A percentile compares a stretch with the other conserved stretches of the same genome.
Evolutionary conservation across 2,329 filamentous ascomycete genomes (phyloP).

Genomic region (Neonectria hederae): DNA sequence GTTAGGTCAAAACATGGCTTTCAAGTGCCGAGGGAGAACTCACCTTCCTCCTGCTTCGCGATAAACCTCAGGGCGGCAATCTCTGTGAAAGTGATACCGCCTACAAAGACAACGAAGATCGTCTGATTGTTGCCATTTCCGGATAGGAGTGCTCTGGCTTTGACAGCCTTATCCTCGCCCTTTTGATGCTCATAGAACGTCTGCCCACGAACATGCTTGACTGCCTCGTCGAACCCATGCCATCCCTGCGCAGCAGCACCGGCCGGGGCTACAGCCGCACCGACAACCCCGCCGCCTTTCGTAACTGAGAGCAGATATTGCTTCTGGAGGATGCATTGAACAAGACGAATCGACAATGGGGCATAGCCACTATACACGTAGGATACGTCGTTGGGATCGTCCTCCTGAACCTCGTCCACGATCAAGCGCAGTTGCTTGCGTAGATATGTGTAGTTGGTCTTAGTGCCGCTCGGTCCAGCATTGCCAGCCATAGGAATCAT

Average conservation of each 20-base stretch:
- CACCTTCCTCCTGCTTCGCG: slow-evolving; percentile 81
- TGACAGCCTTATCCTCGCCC: slow-evolving; percentile 90
- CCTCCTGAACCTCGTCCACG: slow-evolving; percentile 95
- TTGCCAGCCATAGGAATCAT: slow-evolving; percentile 78
- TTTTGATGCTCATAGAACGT: slow-evolving; percentile 94
- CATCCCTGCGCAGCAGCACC: slow-evolving; percentile 79
- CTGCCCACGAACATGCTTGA: slow-evolving; percentile 86
- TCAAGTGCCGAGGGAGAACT: slow-evolving; percentile 33
- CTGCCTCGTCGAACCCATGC: slow-evolving; percentile 91
- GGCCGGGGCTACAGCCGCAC: slow-evolving; percentile 45
- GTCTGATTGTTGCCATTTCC: slow-evolving; percentile 84
- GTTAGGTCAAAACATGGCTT: slow-evolving; percentile 23
- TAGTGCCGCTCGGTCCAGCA: slow-evolving; percentile 66
- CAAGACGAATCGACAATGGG: slow-evolving; percentile 86
- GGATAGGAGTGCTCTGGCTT: slow-evolving; percentile 83
- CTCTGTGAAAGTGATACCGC: slow-evolving; percentile 96
- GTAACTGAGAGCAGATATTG: slow-evolving; percentile 78
- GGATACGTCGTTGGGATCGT: slow-evolving; percentile 92
- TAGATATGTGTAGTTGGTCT: slow-evolving; percentile 90
- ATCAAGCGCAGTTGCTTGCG: slow-evolving; percentile 89
- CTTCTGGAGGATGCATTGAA: slow-evolving; percentile 94
- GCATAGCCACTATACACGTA: slow-evolving; percentile 99
- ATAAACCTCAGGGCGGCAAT: slow-evolving; percentile 94
- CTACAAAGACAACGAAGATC: slow-evolving; percentile 95
- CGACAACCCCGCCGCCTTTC: slow-evolving; percentile 63